Evolutionary conservation across 2,329 filamentous ascomycete species (phyloP).

Genomic region (Penicillium sp.): DNA sequence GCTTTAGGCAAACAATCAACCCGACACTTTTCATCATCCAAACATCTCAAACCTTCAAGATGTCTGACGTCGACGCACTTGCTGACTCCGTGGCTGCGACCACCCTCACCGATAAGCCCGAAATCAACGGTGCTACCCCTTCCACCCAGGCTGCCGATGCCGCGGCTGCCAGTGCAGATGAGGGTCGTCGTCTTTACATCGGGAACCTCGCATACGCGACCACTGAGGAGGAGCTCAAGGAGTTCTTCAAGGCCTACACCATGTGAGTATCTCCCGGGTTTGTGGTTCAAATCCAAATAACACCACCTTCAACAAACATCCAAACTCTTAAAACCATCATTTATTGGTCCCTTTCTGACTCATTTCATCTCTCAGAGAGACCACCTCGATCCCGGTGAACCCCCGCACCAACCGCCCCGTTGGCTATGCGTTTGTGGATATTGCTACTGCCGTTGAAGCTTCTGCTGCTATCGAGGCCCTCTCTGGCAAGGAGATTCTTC

Average conservation of each 20-base stretch:
- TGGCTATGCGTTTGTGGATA: slow-evolving; percentile 98
- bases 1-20: slow-evolving; percentile 27
- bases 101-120: slow-evolving; percentile 57
- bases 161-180: slow-evolving; percentile 93
- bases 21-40: slow-evolving; percentile 32
- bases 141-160: slow-evolving; percentile 74
- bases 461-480: slow-evolving; percentile 94
- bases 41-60: slow-evolving; percentile 54
- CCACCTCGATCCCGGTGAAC: slow-evolving; percentile 98
- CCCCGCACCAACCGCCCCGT: slow-evolving; percentile 97
- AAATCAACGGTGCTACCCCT: slow-evolving; percentile 59
- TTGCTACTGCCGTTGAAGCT: slow-evolving; percentile 90
- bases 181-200: slow-evolving; percentile 99
- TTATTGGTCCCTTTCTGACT: slow-evolving; percentile 36
- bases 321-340: background rate
- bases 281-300: background rate
- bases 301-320: slow-evolving; percentile 1
- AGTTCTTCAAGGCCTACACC: slow-evolving; percentile 99
- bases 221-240: slow-evolving; percentile 99
- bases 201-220: slow-evolving; percentile 99
- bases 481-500: slow-evolving; percentile 94
- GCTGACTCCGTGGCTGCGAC: slow-evolving; percentile 66
- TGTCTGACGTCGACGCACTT: slow-evolving; percentile 79
- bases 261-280: slow-evolving; percentile 68
- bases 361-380: slow-evolving; percentile 66